Evolutionary conservation across 2,329 filamentous ascomycete genomes (phyloP).

Genomic region (Fusarium sp.): DNA sequence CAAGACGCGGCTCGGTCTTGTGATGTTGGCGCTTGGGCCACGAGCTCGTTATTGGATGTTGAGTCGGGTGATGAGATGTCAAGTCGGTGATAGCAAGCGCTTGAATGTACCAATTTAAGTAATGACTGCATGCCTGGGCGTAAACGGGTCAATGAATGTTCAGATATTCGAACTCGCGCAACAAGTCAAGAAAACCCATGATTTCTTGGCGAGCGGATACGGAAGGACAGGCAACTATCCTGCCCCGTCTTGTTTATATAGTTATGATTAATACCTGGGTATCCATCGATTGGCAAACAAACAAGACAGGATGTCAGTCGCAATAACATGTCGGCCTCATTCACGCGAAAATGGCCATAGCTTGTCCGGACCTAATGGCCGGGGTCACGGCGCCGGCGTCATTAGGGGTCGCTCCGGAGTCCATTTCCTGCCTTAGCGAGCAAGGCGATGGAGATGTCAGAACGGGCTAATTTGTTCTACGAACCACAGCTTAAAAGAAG

Average conservation of each 20-base stretch:
- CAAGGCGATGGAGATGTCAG: constrained; percentile 13
- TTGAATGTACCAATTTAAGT: constrained; percentile 10
- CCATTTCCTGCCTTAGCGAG: constrained; percentile 24
- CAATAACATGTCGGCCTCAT: constrained; percentile 32
- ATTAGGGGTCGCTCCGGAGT: constrained; percentile 30
- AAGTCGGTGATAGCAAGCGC: constrained; percentile 13
- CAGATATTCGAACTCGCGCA: constrained; percentile 2
- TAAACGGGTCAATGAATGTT: constrained; percentile 13
- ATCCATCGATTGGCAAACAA: constrained; percentile 24
- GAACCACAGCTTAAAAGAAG: constrained; percentile 29
- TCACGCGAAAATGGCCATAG: constrained; percentile 19
- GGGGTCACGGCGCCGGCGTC: constrained; percentile 24
- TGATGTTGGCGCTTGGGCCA: constrained; percentile 33
- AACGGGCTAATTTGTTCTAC: constrained; percentile 29
- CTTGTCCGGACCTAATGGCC: constrained; percentile 19
- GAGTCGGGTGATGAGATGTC: constrained; percentile 7
- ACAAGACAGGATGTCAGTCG: constrained; percentile 19
- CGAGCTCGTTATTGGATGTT: constrained; percentile 20
- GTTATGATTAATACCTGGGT: constrained; percentile 29
- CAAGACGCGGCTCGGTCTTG: constrained; percentile 9
- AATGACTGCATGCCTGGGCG: constrained; percentile 9
- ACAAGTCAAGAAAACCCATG: constrained; percentile 6
- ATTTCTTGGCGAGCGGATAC: neutral
- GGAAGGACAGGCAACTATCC: neutral
- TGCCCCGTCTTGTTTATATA: constrained; percentile 23